These are phyloP conservation scores for Chlorella ohadii DNA, from an alignment of 139 green algal genomes.

Conservation along the genomic window DNA sequence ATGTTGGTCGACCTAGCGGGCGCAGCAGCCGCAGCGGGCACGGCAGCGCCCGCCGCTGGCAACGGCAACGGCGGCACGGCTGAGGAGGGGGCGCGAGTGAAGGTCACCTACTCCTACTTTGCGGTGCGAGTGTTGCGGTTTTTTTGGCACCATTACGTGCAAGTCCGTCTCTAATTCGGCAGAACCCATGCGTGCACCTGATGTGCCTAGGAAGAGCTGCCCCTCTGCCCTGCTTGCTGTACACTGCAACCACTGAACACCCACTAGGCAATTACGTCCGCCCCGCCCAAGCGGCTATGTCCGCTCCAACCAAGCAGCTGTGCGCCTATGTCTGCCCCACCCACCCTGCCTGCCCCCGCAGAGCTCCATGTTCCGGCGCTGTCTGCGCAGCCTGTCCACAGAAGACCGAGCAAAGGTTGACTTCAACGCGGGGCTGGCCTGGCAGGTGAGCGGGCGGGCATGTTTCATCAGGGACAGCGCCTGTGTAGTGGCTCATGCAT, in stretches of 20 bases:
- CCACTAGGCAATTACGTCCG: no score
- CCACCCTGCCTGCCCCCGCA: not conserved
- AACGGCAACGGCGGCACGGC: not conserved
- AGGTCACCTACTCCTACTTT: constrained; percentile 22
- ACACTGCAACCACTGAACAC: no score
- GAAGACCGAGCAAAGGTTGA: not conserved
- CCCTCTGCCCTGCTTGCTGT: no score
- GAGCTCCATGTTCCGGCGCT: constrained; percentile 9
- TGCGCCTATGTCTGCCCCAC: no score
- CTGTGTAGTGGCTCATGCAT: no score
- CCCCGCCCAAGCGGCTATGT: no score
- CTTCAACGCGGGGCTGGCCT: constrained; percentile 17
- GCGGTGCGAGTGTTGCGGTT: not conserved
- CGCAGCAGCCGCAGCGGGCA: not conserved
- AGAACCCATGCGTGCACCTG: no score
- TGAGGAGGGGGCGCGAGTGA: constrained; percentile 18
- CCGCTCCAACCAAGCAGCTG: no score
- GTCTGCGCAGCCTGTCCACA: not conserved
- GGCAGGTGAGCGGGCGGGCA: constrained; percentile 8
- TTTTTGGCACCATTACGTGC: no score
- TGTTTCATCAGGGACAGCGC: no score
- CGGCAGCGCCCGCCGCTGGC: not conserved
- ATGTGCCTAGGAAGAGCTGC: no score
- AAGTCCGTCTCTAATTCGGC: no score
- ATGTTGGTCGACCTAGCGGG: constrained; percentile 15